phyloP scores from a whole-genome alignment of 192 early-diverging fungal species.

The Dispira simplex region DNA sequence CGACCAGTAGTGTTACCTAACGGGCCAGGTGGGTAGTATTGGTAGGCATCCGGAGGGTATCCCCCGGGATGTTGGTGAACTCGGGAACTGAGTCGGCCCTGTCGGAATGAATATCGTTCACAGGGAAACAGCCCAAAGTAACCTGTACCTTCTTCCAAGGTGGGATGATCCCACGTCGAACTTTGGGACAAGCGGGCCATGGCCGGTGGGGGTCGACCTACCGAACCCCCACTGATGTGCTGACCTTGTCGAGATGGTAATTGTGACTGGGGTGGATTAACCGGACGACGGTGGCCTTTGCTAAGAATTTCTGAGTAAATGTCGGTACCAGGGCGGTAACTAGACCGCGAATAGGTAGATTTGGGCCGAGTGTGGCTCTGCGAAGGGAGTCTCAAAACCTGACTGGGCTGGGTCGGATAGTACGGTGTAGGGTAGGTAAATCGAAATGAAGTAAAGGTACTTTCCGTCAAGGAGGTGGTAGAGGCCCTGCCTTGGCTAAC shows the following conservation, averaged over 20 bases:
- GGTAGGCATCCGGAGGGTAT: not conserved
- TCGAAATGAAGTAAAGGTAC: too few relatives aligned
- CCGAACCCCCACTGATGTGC: not conserved
- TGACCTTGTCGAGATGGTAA: not conserved
- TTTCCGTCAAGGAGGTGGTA: too few relatives aligned
- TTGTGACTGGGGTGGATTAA: slow-evolving; percentile 2
- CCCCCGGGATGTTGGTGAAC: too few relatives aligned
- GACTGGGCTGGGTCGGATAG: not conserved
- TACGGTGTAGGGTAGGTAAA: too few relatives aligned
- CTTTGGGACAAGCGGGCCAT: not conserved
- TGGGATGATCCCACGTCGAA: not conserved
- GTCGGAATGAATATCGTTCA: not conserved
- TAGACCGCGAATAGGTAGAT: too few relatives aligned
- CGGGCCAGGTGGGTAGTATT: not conserved
- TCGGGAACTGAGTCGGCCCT: not conserved
- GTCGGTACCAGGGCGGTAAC: not conserved
- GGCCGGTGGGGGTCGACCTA: not conserved
- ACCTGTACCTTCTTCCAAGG: not conserved
- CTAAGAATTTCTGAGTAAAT: slow-evolving; percentile 10
- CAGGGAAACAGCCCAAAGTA: not conserved
- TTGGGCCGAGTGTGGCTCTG: too few relatives aligned
- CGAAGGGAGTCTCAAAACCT: too few relatives aligned
- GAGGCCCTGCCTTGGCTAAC: too few relatives aligned
- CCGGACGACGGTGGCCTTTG: slow-evolving; percentile 11
- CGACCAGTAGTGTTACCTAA: too few relatives aligned